Base-by-base conservation (phyloP, 1,284 basidiomycete genomes). In the Hemileia vastatrix region DNA sequence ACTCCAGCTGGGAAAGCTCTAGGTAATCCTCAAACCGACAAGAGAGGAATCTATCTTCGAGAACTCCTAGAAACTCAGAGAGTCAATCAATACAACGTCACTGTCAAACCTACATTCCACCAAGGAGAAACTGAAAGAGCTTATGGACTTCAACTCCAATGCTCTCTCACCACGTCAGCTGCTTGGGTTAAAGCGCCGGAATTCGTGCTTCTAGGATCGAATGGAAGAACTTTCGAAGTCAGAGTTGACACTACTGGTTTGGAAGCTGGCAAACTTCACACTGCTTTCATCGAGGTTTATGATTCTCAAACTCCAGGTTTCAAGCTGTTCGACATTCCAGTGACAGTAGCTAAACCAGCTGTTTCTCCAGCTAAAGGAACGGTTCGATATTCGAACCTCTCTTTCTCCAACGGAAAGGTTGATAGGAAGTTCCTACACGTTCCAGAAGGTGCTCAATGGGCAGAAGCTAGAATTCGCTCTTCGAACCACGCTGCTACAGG, bases 1-100 rank as follows among this genome's bases (percentile, higher is more conserved):
- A 72, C 72, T 33, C 71, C 68, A 15, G 65, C 73, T 18, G 74
- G 74, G 45, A 75, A 72, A 56, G 66, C 70, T 40, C 66, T 67
- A 64, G n/a, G n/a, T n/a, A n/a, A n/a, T n/a, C n/a, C n/a, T n/a
- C n/a, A n/a, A n/a, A n/a, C n/a, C n/a, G n/a, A n/a, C n/a, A n/a
- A n/a, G n/a, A 70, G 75, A 18, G 76, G 76, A 50, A 69, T 76
- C 57, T 77, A 77, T 63, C 69, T 77, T 3, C 76, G 76, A 48
- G 72, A 73, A 57, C 66, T 65, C 45, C 65, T 66, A 24, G 70
- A 75, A 60, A 74, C 73, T 0, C 61, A 65, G 33, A 57, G 67
- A 21, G 58, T 74, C 19, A 71, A 70, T 57, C 73, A 76, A 63
- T 71, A 64, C 58, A 69, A 63, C 27, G 67, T 71, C 55, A 72